Evolutionary conservation across 176 grass and related monocot genomes (phyloP), one percentile per base, ranked within the genome.

Genomic region (Oryza meyeriana): DNA sequence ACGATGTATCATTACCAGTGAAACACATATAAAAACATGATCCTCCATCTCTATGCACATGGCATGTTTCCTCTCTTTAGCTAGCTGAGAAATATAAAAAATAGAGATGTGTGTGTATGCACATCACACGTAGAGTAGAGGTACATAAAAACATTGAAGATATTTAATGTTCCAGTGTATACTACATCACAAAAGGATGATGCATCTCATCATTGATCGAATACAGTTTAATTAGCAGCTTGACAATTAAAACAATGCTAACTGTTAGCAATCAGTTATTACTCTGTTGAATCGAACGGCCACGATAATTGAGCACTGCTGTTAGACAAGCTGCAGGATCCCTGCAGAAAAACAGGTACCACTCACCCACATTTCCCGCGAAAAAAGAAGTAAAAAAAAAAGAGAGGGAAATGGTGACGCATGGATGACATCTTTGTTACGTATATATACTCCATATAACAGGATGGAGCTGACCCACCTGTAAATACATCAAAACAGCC

Each of bases 31-130:
- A 45, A 63, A 72, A 78, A 74, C 61, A 61, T 16, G 76, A 87
- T 11, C 25, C 3, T 61, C 28, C 27, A 77, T 85, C 83, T 75
- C 62, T 78, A 50, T 30, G 85, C 93, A 92, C 93, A 92, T 92
- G 88, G 75, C 27, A 31, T 90, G 93, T 61, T 64, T 63, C 82
- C 78, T 87, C 72, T 55, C 73, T 85, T 20, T 82, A 76, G 50
- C 10, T 61, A 50, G 79, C 64, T 41, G 30, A 32, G 25, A 64
- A 44, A 50, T 85, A 48, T 38, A 71, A 8, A 77, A 80, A 40
- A 11, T 48, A 40, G 76, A 84, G 44, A 41, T 24, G 40, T 20
- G 24, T 71, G 40, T 67, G 78, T 61, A 67, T 38, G 45, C 72
- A 76, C 14, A 47, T 28, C 47, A 67, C 63, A 85, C 39, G 12